Base-by-base conservation (phyloP, 164 flowering plant species). In the Akebia trifoliata region DNA sequence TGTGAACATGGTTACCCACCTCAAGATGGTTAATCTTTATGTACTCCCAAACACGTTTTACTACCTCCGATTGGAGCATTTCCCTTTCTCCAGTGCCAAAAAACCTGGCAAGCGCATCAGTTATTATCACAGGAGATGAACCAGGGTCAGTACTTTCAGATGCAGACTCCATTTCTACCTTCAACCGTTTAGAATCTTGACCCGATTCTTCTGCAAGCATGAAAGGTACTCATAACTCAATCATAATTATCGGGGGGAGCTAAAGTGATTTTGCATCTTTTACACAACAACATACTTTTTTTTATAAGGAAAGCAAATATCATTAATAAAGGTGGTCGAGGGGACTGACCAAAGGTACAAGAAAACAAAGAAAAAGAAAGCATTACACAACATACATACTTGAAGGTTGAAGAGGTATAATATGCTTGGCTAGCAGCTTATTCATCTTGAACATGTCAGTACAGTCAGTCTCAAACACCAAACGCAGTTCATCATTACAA, bases 381-480 rank as follows among this genome's bases (percentile, higher is more conserved):
- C n/a, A n/a, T n/a, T n/a, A n/a, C n/a, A n/a, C 1, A 18, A 11
- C 18, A 67, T 28, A 58, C 82, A 48, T 84, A 93, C 98, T 87
- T 51, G 76, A 38, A 44, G 98, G 90, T 21, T 79, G 88, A 52
- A 89, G 93, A 11, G 78, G 66, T 29, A 72, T 70, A 26, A 93
- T 79, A 72, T 81, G 86, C 50, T 79, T 81, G 35, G 86, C 70
- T 44, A 81, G 77, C 61, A 81, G 58, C 69, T 79, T 81, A 64
- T 81, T 81, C 86, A 81, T 81, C 77, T 79, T 78, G 69, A 93
- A 93, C 98, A 93, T 93, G 78, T 93, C 97, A 45, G 97, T 93
- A 69, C 83, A 82, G 64, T 90, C 97, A 21, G 88, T 86, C 77
- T 90, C 98, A 69, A 93, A 90, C 36, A 93, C 84, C 62, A 81